Base-by-base conservation (phyloP, 352 stramenopile species). In the Pythium insidiosum region DNA sequence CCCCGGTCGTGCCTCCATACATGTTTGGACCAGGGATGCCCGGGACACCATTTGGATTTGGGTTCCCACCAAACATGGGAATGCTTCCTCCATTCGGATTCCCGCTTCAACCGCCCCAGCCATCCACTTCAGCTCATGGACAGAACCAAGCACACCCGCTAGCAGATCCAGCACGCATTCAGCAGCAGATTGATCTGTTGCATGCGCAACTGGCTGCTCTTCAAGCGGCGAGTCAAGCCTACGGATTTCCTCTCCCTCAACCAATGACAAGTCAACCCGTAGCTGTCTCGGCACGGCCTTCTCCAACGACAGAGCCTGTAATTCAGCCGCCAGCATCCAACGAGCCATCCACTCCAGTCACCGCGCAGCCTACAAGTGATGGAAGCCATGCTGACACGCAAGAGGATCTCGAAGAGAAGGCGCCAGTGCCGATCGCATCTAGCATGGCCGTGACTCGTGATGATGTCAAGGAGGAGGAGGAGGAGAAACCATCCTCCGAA, bases 11-110 rank as follows among this genome's bases (percentile, higher is more conserved):
- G 57, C 57, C 59, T 13, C 70, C 72, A 21, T 71, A 73, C 37
- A 81, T 88, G 69, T 85, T 79, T 58, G 59, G 49, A 19, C 56
- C 62, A 24, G 51, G 40, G n/a, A 64, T 66, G n/a, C n/a, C n/a
- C 48, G 69, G 45, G 2, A 38, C 53, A 26, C 67, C 69, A 12
- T 84, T 72, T 43, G 74, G 67, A 15, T 84, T 66, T 21, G 74
- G 69, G 0, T 68, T 83, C 53, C 63, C 68, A 16, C 63, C 66
- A 44, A 59, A 56, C 0, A 84, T 76, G 22, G 74, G 74, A n/a
- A 68, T 73, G 54, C 63, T 78, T 44, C 54, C 58, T 2, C 69
- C 69, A 3, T 70, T 67, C 35, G 61, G 56, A 7, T 66, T 64
- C 31, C 37, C 16, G 19, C 36, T n/a, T n/a, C 43, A 6, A 38